Conservation (phyloP, 1,284 basidiomycete species). For the Paramarasmius palmivorus region DNA sequence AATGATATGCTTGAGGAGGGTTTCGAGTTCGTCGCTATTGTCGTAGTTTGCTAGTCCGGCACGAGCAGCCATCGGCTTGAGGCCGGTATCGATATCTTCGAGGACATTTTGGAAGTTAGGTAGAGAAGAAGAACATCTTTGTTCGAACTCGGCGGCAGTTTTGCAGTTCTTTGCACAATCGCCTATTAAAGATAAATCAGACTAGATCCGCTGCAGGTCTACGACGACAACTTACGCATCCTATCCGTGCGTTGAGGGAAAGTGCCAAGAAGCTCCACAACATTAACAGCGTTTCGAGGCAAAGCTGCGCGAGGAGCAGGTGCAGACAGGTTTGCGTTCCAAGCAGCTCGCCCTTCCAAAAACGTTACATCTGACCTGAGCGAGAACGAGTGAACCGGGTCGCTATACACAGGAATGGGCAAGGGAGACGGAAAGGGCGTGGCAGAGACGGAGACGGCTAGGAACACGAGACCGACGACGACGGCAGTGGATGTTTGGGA, state of each 20-base stretch:
- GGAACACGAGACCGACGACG: constrained; percentile 29
- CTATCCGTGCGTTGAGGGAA: constrained; percentile 20
- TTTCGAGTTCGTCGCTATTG: constrained; percentile 42
- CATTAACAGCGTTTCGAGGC: too few species aligned
- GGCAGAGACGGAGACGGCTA: constrained; percentile 27
- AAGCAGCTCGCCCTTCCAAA: not conserved
- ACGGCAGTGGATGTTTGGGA: constrained; percentile 40
- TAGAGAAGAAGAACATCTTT: constrained; percentile 33
- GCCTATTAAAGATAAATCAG: not conserved
- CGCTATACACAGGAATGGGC: constrained; percentile 12
- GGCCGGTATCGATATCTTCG: constrained; percentile 35
- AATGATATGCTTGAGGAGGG: constrained; percentile 47
- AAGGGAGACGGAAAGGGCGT: constrained; percentile 38
- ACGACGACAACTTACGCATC: not conserved
- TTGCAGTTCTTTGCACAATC: not conserved
- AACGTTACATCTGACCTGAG: not conserved
- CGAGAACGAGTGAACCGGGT: not conserved
- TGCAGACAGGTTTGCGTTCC: not conserved
- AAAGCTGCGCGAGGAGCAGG: not conserved
- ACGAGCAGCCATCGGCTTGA: constrained; percentile 33
- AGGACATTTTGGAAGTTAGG: constrained; percentile 41
- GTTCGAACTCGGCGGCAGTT: not conserved
- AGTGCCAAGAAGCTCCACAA: constrained; percentile 7
- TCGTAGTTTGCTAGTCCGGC: constrained; percentile 60
- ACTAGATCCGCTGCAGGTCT: too few species aligned